These are phyloP conservation scores for Pyrrhoderma lamaoense DNA, from an alignment of 1,284 basidiomycete species.

Conservation along the genomic window DNA sequence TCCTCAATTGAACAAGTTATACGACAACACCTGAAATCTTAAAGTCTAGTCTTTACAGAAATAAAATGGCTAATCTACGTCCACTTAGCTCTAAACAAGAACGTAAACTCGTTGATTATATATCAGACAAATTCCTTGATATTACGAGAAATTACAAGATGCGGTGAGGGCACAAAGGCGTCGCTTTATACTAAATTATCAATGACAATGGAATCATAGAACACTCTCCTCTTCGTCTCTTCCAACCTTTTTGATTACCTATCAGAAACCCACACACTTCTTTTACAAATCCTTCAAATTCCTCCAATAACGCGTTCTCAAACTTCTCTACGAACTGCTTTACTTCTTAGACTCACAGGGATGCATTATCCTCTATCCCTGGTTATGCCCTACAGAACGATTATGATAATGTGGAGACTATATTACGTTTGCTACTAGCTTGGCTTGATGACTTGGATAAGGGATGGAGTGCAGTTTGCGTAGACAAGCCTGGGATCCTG, in stretches of 20 bases:
- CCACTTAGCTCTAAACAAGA: slow-evolving; percentile 39
- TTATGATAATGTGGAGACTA: too few relatives aligned
- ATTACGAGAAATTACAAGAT: slow-evolving; percentile 63
- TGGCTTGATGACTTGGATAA: slow-evolving; percentile 65
- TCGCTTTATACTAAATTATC: too few relatives aligned
- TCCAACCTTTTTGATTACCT: slow-evolving; percentile 50
- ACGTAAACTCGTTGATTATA: slow-evolving; percentile 49
- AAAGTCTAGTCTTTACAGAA: too few relatives aligned
- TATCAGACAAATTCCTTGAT: slow-evolving; percentile 57
- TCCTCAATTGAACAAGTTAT: too few relatives aligned
- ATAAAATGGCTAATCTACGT: neutral
- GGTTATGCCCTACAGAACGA: slow-evolving; percentile 43
- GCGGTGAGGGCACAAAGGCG: too few relatives aligned
- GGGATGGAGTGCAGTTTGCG: slow-evolving; percentile 62
- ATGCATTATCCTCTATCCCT: slow-evolving; percentile 47
- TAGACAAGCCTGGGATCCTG: slow-evolving; percentile 56
- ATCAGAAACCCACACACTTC: slow-evolving; percentile 42
- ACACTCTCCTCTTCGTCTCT: slow-evolving; percentile 38
- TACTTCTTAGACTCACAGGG: slow-evolving; percentile 66
- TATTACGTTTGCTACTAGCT: slow-evolving; percentile 36
- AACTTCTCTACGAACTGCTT: slow-evolving; percentile 51
- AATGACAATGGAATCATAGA: too few relatives aligned
- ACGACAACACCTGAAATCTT: too few relatives aligned
- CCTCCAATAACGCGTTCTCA: slow-evolving; percentile 59
- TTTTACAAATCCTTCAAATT: slow-evolving; percentile 59